phyloP scores from a whole-genome alignment of 768 basidiomycete species.

The Lentinula lateritia region DNA sequence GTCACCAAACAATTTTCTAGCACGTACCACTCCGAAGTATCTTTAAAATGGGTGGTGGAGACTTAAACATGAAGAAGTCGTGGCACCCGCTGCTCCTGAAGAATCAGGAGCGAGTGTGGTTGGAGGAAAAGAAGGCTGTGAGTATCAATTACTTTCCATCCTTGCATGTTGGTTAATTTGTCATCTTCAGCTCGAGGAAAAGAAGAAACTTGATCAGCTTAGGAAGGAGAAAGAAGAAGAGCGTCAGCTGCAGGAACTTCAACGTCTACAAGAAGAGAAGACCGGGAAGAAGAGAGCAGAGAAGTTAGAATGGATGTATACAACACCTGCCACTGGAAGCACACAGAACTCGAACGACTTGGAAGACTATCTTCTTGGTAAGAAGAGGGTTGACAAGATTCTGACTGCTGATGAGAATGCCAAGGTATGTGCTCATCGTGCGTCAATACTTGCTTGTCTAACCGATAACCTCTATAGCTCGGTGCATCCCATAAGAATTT shows the following conservation, averaged over 20 bases:
- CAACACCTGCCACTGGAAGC: constrained; percentile 92
- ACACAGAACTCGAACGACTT: constrained; percentile 84
- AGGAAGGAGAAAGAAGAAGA: constrained; percentile 98
- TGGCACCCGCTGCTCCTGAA: constrained; percentile 98
- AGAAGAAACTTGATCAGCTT: constrained; percentile 95
- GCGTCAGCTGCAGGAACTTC: constrained; percentile 91
- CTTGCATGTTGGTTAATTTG: constrained; percentile 2
- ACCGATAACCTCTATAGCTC: constrained; percentile 37
- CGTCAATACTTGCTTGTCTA: not conserved
- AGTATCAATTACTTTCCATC: constrained; percentile 22
- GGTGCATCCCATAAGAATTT: constrained; percentile 89
- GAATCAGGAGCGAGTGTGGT: constrained; percentile 99
- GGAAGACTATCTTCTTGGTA: constrained; percentile 95
- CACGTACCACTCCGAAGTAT: constrained; percentile 11
- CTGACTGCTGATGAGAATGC: constrained; percentile 89
- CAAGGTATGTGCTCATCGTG: constrained; percentile 43
- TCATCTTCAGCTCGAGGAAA: constrained; percentile 81
- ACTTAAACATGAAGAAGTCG: constrained; percentile 99
- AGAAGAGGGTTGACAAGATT: constrained; percentile 96
- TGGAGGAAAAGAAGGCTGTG: constrained; percentile 95
- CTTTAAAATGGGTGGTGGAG: constrained; percentile 94
- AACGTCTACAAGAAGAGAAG: constrained; percentile 90
- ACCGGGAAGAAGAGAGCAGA: constrained; percentile 93
- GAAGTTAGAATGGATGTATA: constrained; percentile 99
- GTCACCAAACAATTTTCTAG: constrained; percentile 4